Base-by-base conservation (phyloP, 306 rosid species). In the Castanea mollissima region DNA sequence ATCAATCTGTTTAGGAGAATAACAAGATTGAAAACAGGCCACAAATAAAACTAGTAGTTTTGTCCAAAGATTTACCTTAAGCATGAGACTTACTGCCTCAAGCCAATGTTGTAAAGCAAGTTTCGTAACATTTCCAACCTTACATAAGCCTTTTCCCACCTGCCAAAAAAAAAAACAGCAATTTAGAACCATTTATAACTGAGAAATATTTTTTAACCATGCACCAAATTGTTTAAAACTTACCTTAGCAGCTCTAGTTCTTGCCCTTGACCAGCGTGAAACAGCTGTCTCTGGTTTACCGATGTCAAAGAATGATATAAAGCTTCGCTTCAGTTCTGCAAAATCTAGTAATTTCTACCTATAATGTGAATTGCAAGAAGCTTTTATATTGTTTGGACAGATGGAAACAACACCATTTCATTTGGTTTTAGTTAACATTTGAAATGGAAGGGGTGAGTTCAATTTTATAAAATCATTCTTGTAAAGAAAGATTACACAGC, bases 61-160 rank as follows among this genome's bases (percentile, higher is more conserved):
- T 69, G 57, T 65, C 75, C 23, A 14, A 75, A 70, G 67, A 13
- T 20, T n/a, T n/a, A 54, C 60, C 46, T 67, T 35, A 69, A 70
- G 19, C 49, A 59, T 55, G 69, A n/a, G 67, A 90, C 89, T 87
- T 90, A 90, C 97, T 71, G 98, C 92, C 85, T 94, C 98, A 65
- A 94, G 87, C 98, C 97, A 92, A 46, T 94, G 98, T 82, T 92
- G 94, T 80, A 94, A 84, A 56, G 97, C 96, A 77, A 92, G 97
- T 79, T 94, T 94, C 5, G 87, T 89, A 55, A 96, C 97, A 75
- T 68, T 94, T 73, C 74, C 76, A 76, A 92, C 98, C 84, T 92
- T 90, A 20, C 94, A 94, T 76, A 94, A 83, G 72, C 97, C 91
- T 79, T 94, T 89, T 72, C 97, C 97, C 56, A 94, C 96, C 97